Percentiles rank a stretch among this genome's conserved stretches.
phyloP scores from a whole-genome alignment of 2,329 filamentous ascomycete species.

The Penicillium sp. region DNA sequence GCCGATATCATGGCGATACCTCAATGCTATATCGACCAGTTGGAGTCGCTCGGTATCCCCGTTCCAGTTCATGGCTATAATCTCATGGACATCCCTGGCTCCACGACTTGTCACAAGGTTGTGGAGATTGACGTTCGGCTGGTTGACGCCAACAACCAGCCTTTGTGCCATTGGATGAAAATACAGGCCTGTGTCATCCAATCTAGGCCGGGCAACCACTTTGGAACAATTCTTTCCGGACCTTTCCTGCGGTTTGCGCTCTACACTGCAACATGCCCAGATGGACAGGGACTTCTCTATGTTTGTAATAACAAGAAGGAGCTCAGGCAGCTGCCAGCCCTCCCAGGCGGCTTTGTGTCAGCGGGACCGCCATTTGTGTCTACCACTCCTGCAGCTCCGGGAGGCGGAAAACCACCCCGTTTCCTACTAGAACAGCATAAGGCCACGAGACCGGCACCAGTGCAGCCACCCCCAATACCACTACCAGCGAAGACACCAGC shows the following conservation, averaged over 20 bases:
- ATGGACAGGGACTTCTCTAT: background rate
- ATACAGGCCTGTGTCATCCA: background rate
- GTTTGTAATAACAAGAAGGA: background rate
- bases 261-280: conserved; percentile 1
- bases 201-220: too few relatives aligned
- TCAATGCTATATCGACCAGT: background rate
- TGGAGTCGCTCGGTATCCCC: background rate
- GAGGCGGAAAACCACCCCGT: background rate
- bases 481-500: background rate
- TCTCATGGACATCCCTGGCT: background rate
- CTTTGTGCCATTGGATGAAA: background rate
- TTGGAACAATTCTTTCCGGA: background rate
- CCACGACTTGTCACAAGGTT: background rate
- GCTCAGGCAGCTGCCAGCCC: background rate
- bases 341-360: background rate
- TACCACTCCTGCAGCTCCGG: background rate
- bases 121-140: background rate
- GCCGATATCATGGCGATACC: conserved; percentile 2
- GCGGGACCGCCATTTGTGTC: background rate
- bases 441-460: too few relatives aligned
- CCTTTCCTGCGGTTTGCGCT: background rate
- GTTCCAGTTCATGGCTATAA: background rate
- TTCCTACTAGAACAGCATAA: background rate
- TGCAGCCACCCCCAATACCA: background rate
- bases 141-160: background rate